phyloP scores from a whole-genome alignment of 2,329 filamentous ascomycete species.

The Penicillium palitans region DNA sequence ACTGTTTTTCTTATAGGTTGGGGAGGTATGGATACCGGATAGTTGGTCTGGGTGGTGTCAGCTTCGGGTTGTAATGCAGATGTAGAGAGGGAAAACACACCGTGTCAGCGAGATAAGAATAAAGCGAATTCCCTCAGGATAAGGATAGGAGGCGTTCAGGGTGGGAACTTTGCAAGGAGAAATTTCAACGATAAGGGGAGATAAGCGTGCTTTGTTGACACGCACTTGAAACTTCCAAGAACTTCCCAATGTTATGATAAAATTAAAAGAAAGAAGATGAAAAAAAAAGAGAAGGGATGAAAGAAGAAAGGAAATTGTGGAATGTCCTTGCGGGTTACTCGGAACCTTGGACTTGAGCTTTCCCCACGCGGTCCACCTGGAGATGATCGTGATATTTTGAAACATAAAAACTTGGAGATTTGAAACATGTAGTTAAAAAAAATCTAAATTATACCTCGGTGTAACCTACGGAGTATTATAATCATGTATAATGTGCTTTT shows the following conservation, averaged over 20 bases:
- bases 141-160: constrained; percentile 4
- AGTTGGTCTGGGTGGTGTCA: not conserved
- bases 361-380: constrained; percentile 20
- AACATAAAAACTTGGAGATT: not conserved
- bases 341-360: constrained; percentile 23
- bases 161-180: not conserved
- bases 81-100: not conserved
- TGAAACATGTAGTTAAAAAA: not conserved
- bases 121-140: not conserved
- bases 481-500: not conserved
- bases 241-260: not conserved
- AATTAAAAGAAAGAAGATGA: not conserved
- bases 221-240: not conserved
- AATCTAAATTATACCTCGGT: not conserved
- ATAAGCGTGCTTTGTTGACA: not conserved
- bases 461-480: not conserved
- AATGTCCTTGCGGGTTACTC: constrained; percentile 18
- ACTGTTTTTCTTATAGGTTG: not conserved
- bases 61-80: not conserved
- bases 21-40: not conserved
- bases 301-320: constrained; percentile 1
- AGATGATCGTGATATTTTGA: not conserved
- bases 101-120: constrained; percentile 7
- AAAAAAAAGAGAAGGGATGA: not conserved
- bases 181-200: constrained; percentile 1